Base-by-base conservation (phyloP, 495 filamentous ascomycete genomes). In the Penicillium goetzii region DNA sequence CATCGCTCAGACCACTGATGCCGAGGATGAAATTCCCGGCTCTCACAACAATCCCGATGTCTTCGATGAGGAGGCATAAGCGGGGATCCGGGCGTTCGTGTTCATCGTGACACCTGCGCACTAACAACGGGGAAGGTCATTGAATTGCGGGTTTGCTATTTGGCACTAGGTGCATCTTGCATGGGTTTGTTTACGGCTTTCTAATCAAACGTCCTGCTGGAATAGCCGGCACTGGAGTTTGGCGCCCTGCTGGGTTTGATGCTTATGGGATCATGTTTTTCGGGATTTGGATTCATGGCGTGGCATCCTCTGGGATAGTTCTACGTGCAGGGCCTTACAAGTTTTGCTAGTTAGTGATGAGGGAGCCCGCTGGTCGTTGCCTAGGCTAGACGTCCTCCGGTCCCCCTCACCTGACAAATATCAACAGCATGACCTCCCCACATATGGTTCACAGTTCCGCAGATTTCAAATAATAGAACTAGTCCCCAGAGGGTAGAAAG, bases 221-320 rank as follows among this genome's bases (percentile, higher is more conserved):
- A 26, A 30, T 30, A 51, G 25, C 47, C 9, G 26, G 47, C 47
- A 51, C 47, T 21, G 47, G 47, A 51, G 47, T 30, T 28, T 51
- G 47, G 30, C 9, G 47, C 47, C 47, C 19, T 47, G 47, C 47
- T 26, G 19, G 23, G 2, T 49, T 49, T 45, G 40, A 36, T 36
- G n/a, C 30, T 32, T 32, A 40, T n/a, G 38, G 38, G 11, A 19
- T 43, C 10, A 43, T 4, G 17, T 12, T 21, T 21, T 43, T 43
- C n/a, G 7, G 17, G n/a, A 7, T 4, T 23, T 12, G 21, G 4
- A 47, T 47, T 21, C 11, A 12, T 12, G 2, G 19, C 11, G 8
- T 23, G 43, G 10, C 21, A 2, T 21, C 25, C 25, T 12, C 43
- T 25, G 19, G 43, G 43, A 23, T 25, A 10, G 19, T 3, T 8